Base-by-base conservation (phyloP, 805 yeast genomes). In the Candida namnaoensis region DNA sequence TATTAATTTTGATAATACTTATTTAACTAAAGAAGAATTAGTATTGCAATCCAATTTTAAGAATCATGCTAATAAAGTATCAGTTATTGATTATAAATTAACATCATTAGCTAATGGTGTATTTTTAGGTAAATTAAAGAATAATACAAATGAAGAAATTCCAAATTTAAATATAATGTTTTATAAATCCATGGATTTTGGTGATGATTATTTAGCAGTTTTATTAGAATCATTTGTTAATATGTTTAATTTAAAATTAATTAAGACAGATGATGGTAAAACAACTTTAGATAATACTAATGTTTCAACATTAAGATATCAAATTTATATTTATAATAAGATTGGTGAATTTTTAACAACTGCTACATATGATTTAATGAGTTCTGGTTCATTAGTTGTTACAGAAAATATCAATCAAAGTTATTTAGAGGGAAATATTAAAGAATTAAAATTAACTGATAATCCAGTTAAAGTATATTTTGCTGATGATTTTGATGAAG, bases 111-210 rank as follows among this genome's bases (percentile, higher is more conserved):
- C 30, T 5, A 35, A 28, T 5, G 44, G 41, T 19, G 13, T 43
- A 14, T 43, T 43, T 36, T 2, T 40, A 24, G 40, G 32, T 9
- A 38, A 30, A 19, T 32, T 38, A 15, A 26, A 38, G 5, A 4
- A 32, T 23, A 35, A 39, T n/a, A n/a, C n/a, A n/a, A n/a, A n/a
- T 38, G 7, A 19, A 9, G 23, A 38, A 35, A 30, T n/a, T n/a
- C n/a, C n/a, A n/a, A 36, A 41, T 14, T 37, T 46, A 13, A 39
- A 30, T 28, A 24, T 40, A 12, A 25, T 35, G 28, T 19, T 27
- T 11, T 41, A 42, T 25, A 41, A 44, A 1, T 46, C 23, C 32
- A 38, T 44, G 27, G 30, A 39, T 11, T 10, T 7, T 28, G 49
- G 47, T 5, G 25, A 36, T 2, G 44, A 42, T 32, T 15, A 34